A percentile compares a stretch with the other conserved stretches of the same genome.
Conservation (phyloP, 2,329 filamentous ascomycete species). For the Epichloe aotearoae region DNA sequence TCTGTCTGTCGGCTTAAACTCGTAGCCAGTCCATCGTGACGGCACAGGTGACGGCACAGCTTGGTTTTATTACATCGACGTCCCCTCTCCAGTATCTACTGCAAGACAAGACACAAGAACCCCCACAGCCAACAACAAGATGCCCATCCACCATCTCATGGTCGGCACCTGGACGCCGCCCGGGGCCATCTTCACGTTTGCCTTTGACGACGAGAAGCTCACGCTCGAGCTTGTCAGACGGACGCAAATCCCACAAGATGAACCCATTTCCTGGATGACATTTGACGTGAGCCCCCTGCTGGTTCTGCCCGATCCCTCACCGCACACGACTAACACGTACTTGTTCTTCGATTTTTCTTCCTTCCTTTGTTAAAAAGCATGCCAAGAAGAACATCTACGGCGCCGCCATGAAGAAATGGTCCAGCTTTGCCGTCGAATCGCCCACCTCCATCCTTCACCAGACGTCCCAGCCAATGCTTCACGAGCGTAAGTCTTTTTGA, state of each 20-base stretch:
- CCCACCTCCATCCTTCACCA: conserved; percentile 66
- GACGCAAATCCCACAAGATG: conserved; percentile 67
- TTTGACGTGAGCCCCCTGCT: conserved; percentile 49
- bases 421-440: conserved; percentile 62
- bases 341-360: no score
- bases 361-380: conserved; percentile 38
- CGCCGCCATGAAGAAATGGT: conserved; percentile 89
- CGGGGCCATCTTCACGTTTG: conserved; percentile 78
- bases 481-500: conserved; percentile 46
- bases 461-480: conserved; percentile 60
- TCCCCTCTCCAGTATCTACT: background rate
- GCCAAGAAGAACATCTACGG: conserved; percentile 75
- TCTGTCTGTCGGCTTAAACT: no score
- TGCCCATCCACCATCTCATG: conserved; percentile 79
- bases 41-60: no score
- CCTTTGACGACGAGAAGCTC: conserved; percentile 71
- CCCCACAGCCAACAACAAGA: conserved; percentile 24
- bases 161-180: conserved; percentile 85
- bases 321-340: no score
- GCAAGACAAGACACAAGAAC: no score
- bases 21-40: no score
- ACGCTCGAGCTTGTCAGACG: conserved; percentile 65
- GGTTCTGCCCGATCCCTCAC: no score
- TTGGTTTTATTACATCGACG: background rate
- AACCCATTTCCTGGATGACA: conserved; percentile 90